Conservation (phyloP, 1,284 basidiomycete genomes). For the Rhodofomes roseus region DNA sequence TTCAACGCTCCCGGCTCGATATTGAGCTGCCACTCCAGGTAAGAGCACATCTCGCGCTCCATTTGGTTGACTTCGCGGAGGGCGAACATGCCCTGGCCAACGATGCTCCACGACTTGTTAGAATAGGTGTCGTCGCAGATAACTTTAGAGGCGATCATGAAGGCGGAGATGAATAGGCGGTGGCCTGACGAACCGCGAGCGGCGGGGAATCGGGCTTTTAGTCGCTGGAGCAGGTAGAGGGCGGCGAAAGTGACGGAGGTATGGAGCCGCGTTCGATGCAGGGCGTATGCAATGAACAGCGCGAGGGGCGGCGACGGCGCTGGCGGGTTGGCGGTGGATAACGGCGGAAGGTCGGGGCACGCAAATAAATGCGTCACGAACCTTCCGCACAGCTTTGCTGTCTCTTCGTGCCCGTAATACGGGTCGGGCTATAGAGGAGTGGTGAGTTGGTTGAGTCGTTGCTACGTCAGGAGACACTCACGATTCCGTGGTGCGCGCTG, state of each 20-base stretch:
- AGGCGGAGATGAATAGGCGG: constrained; percentile 87
- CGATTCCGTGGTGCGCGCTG: constrained; percentile 13
- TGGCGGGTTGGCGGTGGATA: constrained; percentile 33
- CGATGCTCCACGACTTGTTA: constrained; percentile 94
- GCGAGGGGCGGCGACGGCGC: constrained; percentile 59
- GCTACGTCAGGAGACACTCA: constrained; percentile 11
- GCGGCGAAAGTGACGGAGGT: constrained; percentile 82
- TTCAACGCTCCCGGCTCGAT: constrained; percentile 65
- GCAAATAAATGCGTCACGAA: constrained; percentile 82
- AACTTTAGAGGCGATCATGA: constrained; percentile 91
- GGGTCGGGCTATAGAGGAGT: constrained; percentile 44
- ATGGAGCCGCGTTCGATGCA: constrained; percentile 86
- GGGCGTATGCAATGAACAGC: constrained; percentile 84
- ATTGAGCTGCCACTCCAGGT: constrained; percentile 88
- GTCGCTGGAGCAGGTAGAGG: constrained; percentile 78
- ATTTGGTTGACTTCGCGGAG: constrained; percentile 94
- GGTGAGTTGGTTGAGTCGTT: background rate
- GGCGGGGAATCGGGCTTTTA: constrained; percentile 90
- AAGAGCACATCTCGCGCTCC: constrained; percentile 92
- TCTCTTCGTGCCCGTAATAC: constrained; percentile 78
- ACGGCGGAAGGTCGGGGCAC: constrained; percentile 55
- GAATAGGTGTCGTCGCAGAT: constrained; percentile 96
- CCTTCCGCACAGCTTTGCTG: constrained; percentile 58
- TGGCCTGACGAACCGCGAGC: constrained; percentile 91
- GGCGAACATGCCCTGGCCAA: constrained; percentile 89